These are phyloP conservation scores for Saturnispora silvae DNA, from an alignment of 805 yeast species.

Conservation along the genomic window DNA sequence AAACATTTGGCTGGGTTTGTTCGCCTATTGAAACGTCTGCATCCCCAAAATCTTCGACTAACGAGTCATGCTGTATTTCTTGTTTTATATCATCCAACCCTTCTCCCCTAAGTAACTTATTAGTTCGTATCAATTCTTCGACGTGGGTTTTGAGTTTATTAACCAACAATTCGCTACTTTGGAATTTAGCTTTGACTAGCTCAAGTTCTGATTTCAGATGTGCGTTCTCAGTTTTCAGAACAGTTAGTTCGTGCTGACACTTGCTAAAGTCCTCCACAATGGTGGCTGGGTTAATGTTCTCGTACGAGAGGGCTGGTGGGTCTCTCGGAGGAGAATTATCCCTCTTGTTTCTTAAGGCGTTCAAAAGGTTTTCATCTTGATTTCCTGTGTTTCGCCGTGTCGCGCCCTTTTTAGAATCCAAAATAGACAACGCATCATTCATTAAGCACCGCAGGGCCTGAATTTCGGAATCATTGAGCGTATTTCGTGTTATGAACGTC, in stretches of 20 bases:
- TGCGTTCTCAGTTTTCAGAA: slow-evolving; percentile 5
- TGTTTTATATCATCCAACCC: not conserved
- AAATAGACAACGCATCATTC: not conserved
- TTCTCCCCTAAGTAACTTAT: not conserved
- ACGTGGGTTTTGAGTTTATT: not conserved
- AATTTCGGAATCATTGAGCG: not conserved
- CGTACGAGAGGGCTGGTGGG: not conserved
- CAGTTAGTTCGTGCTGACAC: not conserved
- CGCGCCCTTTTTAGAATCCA: not conserved
- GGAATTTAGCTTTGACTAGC: not conserved
- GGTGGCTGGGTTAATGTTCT: slow-evolving; percentile 3
- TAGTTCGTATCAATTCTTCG: not conserved
- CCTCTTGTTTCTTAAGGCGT: too few species aligned
- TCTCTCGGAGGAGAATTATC: too few species aligned
- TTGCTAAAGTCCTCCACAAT: not conserved
- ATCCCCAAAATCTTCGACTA: not conserved
- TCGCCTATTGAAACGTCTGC: not conserved
- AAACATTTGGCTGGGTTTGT: not conserved
- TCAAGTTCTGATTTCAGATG: slow-evolving; percentile 1
- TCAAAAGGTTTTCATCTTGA: too few species aligned
- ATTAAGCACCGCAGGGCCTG: not conserved
- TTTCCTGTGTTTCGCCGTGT: not conserved
- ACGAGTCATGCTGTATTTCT: not conserved
- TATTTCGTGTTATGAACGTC: not conserved
- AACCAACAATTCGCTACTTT: not conserved